Conservation (phyloP, 1,139 yeast species). For the Yamadazyma dushanensis region DNA sequence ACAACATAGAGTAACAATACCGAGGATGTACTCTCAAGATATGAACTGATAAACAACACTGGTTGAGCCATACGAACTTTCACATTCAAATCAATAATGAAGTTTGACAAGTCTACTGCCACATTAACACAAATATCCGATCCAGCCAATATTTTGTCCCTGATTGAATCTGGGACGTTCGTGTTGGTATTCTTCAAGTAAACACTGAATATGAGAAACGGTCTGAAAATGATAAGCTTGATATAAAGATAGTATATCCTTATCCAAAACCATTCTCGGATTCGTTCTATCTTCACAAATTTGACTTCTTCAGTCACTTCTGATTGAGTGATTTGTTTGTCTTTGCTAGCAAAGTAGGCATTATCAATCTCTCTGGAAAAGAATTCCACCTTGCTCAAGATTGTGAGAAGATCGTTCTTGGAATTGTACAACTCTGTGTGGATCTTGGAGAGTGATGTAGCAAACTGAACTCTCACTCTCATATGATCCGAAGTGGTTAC, state of each 20-base stretch:
- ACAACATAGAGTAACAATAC: constrained; percentile 14
- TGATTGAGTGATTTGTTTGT: constrained; percentile 7
- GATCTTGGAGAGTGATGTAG: constrained; percentile 9
- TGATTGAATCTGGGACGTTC: constrained; percentile 7
- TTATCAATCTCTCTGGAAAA: constrained; percentile 13
- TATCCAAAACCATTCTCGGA: constrained; percentile 16
- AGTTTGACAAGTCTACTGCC: constrained; percentile 13
- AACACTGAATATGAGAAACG: constrained; percentile 13
- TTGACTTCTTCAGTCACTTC: constrained; percentile 8
- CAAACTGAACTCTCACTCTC: constrained; percentile 12
- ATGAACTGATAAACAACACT: constrained; percentile 14
- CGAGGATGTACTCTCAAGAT: constrained; percentile 15
- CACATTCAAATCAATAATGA: constrained; percentile 12
- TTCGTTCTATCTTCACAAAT: constrained; percentile 3
- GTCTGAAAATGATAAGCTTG: constrained; percentile 13
- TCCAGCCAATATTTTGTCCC: too few species aligned
- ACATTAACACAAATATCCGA: constrained; percentile 13
- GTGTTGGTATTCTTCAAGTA: background rate
- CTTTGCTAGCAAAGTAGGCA: constrained; percentile 9
- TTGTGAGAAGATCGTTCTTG: constrained; percentile 12
- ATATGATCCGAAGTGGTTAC: constrained; percentile 9
- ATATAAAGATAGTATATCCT: constrained; percentile 14
- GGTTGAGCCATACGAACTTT: constrained; percentile 15
- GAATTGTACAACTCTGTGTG: constrained; percentile 13
- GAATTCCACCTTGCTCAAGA: constrained; percentile 12